Evolutionary conservation across 23 red algal genomes (phyloP).

Genomic region (Porphyridium purpureum): DNA sequence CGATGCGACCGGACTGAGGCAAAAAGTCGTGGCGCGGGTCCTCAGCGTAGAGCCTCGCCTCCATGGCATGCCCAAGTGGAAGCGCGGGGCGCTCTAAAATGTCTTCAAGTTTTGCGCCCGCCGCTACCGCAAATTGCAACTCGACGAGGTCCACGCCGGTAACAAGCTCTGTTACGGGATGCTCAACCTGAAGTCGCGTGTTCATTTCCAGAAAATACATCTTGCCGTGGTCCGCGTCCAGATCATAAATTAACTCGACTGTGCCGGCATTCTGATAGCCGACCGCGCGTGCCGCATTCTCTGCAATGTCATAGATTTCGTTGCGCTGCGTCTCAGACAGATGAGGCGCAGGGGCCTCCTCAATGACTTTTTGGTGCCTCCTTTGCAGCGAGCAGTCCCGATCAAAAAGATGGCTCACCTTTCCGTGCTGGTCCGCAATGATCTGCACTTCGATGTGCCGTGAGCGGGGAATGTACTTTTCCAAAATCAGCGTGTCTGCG

Average conservation of each 20-base stretch:
- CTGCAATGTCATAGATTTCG: slow-evolving; percentile 54
- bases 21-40: slow-evolving; percentile 74
- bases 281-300: slow-evolving; percentile 69
- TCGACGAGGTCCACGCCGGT: slow-evolving; percentile 88
- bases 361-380: slow-evolving; percentile 88
- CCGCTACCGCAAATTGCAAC: slow-evolving; percentile 75
- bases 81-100: slow-evolving; percentile 2
- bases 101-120: slow-evolving; percentile 54
- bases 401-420: slow-evolving; percentile 70
- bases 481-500: slow-evolving; percentile 57
- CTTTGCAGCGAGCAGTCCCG: slow-evolving; percentile 91
- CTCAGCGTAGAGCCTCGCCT: slow-evolving; percentile 86
- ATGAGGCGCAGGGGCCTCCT: slow-evolving; percentile 79
- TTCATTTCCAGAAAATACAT: slow-evolving; percentile 99
- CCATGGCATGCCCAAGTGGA: slow-evolving; percentile 54
- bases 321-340: slow-evolving; percentile 30
- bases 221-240: slow-evolving; percentile 37
- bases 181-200: slow-evolving; percentile 96
- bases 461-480: slow-evolving; percentile 60
- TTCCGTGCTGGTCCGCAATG: slow-evolving; percentile 68
- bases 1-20: slow-evolving; percentile 38
- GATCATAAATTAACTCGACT: slow-evolving; percentile 94
- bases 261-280: slow-evolving; percentile 83
- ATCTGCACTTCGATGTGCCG: slow-evolving; percentile 94
- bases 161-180: slow-evolving; percentile 87